Conservation (phyloP, 1,139 yeast genomes). For the Debaryomyces sp. region DNA sequence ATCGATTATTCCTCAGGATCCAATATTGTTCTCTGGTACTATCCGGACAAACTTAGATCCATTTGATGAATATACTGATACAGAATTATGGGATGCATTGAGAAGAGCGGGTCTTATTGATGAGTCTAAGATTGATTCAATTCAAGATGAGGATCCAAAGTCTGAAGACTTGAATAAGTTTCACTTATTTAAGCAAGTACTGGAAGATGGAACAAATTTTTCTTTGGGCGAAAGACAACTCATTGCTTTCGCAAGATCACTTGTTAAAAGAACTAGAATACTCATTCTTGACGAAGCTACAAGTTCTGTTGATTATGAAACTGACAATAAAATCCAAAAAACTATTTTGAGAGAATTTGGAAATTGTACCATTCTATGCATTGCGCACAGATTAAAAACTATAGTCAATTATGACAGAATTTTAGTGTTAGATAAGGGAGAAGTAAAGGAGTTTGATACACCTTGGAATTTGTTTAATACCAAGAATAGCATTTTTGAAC, state of each 20-base stretch:
- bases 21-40: conserved; percentile 69
- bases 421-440: conserved; percentile 67
- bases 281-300: conserved; percentile 82
- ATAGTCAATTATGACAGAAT: conserved; percentile 67
- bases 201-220: conserved; percentile 76
- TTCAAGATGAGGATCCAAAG: conserved; percentile 11
- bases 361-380: conserved; percentile 71
- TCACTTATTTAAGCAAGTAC: conserved; percentile 58
- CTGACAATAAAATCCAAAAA: conserved; percentile 69
- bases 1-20: conserved; percentile 78
- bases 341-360: conserved; percentile 64
- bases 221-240: conserved; percentile 80
- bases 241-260: conserved; percentile 74
- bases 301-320: conserved; percentile 77
- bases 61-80: conserved; percentile 53
- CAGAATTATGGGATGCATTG: conserved; percentile 54
- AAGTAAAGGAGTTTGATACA: conserved; percentile 59
- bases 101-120: conserved; percentile 66
- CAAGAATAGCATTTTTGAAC: conserved; percentile 32
- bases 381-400: conserved; percentile 77
- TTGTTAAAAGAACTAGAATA: conserved; percentile 68
- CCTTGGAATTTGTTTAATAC: conserved; percentile 46
- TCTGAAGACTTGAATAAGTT: conserved; percentile 50
- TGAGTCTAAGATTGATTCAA: conserved; percentile 13
- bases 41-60: conserved; percentile 72